Evolutionary conservation across 2,329 filamentous ascomycete species (phyloP).

Genomic region (Penicillium concentricum): DNA sequence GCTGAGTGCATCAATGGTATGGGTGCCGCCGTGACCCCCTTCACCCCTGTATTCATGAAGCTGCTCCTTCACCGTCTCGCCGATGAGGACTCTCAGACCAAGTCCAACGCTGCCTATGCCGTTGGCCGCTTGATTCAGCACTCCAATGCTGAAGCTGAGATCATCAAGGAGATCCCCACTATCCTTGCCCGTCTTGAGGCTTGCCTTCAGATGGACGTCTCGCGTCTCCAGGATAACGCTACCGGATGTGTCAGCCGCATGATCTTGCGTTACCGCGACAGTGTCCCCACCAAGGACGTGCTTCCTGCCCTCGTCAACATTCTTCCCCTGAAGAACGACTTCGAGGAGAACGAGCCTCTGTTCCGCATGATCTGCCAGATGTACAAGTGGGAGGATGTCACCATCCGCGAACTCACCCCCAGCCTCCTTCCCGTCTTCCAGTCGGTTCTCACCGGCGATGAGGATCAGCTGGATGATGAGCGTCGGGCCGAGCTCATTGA

Average conservation of each 20-base stretch:
- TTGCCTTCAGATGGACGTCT: slow-evolving; percentile 72
- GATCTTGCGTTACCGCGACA: slow-evolving; percentile 84
- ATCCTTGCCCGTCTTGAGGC: slow-evolving; percentile 86
- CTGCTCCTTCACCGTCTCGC: slow-evolving; percentile 80
- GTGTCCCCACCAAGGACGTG: slow-evolving; percentile 75
- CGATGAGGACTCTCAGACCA: slow-evolving; percentile 87
- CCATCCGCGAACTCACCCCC: slow-evolving; percentile 47
- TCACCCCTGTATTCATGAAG: slow-evolving; percentile 73
- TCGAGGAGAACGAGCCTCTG: slow-evolving; percentile 92
- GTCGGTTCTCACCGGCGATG: slow-evolving; percentile 45
- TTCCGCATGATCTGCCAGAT: slow-evolving; percentile 87
- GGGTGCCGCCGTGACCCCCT: slow-evolving; percentile 75
- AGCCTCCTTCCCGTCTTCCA: slow-evolving; percentile 50
- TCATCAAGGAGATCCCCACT: slow-evolving; percentile 70
- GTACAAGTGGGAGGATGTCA: slow-evolving; percentile 54
- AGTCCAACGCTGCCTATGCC: slow-evolving; percentile 93
- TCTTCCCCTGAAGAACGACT: slow-evolving; percentile 88
- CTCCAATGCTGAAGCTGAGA: slow-evolving; percentile 70
- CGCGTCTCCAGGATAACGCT: slow-evolving; percentile 86
- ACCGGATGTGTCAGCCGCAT: slow-evolving; percentile 88
- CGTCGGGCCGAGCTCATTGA: slow-evolving; percentile 47
- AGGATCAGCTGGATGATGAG: slow-evolving; percentile 50
- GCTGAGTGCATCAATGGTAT: slow-evolving; percentile 88
- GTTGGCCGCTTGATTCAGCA: slow-evolving; percentile 80
- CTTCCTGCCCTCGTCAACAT: slow-evolving; percentile 76